Base-by-base conservation (phyloP, 768 basidiomycete genomes). In the Kwoniella bestiolae region DNA sequence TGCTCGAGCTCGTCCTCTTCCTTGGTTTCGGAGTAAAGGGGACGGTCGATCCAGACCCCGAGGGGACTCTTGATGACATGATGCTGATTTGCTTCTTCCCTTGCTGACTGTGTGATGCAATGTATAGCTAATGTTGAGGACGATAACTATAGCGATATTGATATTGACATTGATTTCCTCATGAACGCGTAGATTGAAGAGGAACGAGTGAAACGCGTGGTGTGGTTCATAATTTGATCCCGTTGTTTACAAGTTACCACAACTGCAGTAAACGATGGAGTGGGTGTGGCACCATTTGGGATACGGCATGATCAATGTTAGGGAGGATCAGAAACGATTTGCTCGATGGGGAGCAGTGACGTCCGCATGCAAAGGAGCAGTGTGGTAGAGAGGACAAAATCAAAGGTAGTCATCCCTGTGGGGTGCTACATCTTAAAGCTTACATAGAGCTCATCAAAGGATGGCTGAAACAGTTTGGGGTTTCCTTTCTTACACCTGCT, bases 1-100 rank as follows among this genome's bases (percentile, higher is more conserved):
- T 34, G 51, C 68, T 69, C 29, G 59, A 62, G 35, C 56, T 71
- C 49, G 66, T 58, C 49, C 68, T 60, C 57, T 72, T 71, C 14
- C 66, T 56, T 16, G 76, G 74, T 56, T 67, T 69, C 21, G 76
- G 76, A 3, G 76, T 78, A 57, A 78, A 78, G 3, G 76, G 76
- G 7, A 78, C 70, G 5, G 76, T 78, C 28, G 75, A 70, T 14
- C 63, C 62, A 12, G 62, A 63, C 7, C 62, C 63, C n/a, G 63
- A 65, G 5, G 63, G 63, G 11, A 65, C 47, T 23, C 63, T 29
- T 7, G 52, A 32, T 5, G 52, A 31, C 62, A 55, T 63, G 8
- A 31, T 46, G 11, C 12, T 6, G 35, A 25, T 12, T 6, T 25
- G 11, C 16, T 35, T 5, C n/a, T 11, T 52, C n/a, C 9, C 46